Evolutionary conservation across 73 alveolate species (phyloP), one percentile per base, ranked within the genome.

Genomic region (Paramecium pentaurelia): DNA sequence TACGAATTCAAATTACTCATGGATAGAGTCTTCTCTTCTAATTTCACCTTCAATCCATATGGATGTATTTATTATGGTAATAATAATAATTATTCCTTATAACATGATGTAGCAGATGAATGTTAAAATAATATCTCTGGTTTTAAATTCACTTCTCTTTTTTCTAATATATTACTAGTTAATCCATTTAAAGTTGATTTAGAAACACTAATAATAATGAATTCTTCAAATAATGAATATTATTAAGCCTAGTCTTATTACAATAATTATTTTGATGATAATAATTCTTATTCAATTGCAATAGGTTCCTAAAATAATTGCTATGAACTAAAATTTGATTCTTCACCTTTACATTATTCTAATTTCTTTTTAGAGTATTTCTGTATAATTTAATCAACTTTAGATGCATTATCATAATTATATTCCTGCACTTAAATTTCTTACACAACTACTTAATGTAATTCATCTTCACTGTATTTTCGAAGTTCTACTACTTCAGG

Each of bases 1-100:
- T 75, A 75, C 88, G 91, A 80, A 80, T 80, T 80, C 34, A 80
- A 47, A 27, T 80, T 80, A 80, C 91, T 80, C 73, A 80, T 42
- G 8, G 91, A 80, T 28, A 47, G 27, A 7, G 91, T 80, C 49
- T 80, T 80, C 91, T 80, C 91, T 49, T 80, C 91, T 47, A 80
- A 80, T 80, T 80, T 80, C 4, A 80, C 91, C 45, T 80, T 32
- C 14, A 80, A 42, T 45, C 91, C 91, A 45, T 80, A 80, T 49
- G 91, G 91, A 80, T 80, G 34, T 22, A 80, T 42, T 12, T 22
- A 45, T 45, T 42, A 27, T 1, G 91, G 91, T 10, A 80, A 47
- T 45, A 80, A 42, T 45, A 11, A 3, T 16, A 80, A 10, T 80
- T 80, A 25, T 32, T 80, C 73, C 6, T 42, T 34, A 44, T 25